Evolutionary conservation across 352 stramenopile species (phyloP).

Genomic region (Globisporangium takayamanum): DNA sequence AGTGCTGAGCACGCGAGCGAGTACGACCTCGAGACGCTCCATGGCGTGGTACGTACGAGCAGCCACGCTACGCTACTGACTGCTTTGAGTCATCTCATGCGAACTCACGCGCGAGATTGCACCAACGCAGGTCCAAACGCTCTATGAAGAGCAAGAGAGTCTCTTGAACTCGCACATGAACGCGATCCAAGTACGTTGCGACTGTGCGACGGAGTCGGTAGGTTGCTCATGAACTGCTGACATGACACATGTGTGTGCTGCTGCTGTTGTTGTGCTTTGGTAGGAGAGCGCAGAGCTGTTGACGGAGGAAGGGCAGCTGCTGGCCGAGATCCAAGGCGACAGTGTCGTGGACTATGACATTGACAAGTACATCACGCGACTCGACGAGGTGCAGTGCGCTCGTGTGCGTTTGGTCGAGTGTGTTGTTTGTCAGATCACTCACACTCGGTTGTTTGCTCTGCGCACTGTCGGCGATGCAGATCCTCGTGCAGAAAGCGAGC

Average conservation of each 20-base stretch:
- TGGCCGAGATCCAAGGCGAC: constrained; percentile 85
- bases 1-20: constrained; percentile 18
- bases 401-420: background rate
- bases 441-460: background rate
- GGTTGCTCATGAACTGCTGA: background rate
- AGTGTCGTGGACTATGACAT: constrained; percentile 91
- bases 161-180: constrained; percentile 96
- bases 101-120: background rate
- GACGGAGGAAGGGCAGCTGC: constrained; percentile 91
- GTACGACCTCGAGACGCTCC: constrained; percentile 53
- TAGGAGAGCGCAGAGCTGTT: constrained; percentile 96
- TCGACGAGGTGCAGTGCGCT: constrained; percentile 66
- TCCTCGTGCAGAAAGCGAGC: constrained; percentile 90
- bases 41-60: constrained; percentile 44
- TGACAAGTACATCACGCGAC: constrained; percentile 88
- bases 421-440: background rate
- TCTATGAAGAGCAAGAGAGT: constrained; percentile 96
- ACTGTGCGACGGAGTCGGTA: background rate
- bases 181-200: constrained; percentile 79
- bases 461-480: constrained; percentile 28
- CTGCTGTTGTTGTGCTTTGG: background rate
- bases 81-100: background rate
- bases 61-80: background rate
- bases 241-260: background rate
- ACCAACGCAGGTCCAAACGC: constrained; percentile 60